Conservation (phyloP, 2,329 filamentous ascomycete genomes). For the Ophiocordyceps camponoti-leonardi region DNA sequence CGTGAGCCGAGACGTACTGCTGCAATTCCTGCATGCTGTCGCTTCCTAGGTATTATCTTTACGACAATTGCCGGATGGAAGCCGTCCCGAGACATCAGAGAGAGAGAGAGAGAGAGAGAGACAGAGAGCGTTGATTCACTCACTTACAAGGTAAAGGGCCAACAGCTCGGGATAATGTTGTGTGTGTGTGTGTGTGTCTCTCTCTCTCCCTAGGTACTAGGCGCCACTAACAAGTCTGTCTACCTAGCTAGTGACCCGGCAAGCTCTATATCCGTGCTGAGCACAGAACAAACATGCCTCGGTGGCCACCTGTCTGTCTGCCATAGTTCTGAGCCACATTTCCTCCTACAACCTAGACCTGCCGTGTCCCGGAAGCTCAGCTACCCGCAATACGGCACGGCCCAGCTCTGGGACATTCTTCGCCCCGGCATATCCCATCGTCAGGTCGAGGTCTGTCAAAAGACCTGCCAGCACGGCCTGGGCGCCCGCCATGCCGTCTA, state of each 20-base stretch:
- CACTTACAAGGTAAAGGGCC: no score
- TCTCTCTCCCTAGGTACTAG: no score
- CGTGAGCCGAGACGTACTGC: background rate
- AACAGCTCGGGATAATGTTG: no score
- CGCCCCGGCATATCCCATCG: conserved; percentile 36
- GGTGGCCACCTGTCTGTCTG: background rate
- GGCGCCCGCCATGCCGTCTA: conserved; percentile 29
- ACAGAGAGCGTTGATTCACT: background rate
- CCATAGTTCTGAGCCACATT: background rate
- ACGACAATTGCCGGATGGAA: background rate
- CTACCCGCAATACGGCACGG: conserved; percentile 14
- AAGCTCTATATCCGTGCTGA: background rate
- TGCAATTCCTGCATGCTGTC: background rate
- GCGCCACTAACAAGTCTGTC: no score
- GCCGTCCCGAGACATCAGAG: background rate
- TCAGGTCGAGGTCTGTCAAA: conserved; percentile 27
- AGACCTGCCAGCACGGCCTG: conserved; percentile 29
- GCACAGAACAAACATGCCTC: background rate
- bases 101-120: no score
- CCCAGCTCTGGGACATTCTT: conserved; percentile 20
- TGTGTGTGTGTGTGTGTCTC: no score
- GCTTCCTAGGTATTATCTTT: no score
- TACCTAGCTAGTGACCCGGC: background rate
- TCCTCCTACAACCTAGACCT: conserved; percentile 12
- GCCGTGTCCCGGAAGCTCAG: conserved; percentile 15